Conservation (phyloP, 2,329 filamentous ascomycete species). For the Tricladium varicosporioides region DNA sequence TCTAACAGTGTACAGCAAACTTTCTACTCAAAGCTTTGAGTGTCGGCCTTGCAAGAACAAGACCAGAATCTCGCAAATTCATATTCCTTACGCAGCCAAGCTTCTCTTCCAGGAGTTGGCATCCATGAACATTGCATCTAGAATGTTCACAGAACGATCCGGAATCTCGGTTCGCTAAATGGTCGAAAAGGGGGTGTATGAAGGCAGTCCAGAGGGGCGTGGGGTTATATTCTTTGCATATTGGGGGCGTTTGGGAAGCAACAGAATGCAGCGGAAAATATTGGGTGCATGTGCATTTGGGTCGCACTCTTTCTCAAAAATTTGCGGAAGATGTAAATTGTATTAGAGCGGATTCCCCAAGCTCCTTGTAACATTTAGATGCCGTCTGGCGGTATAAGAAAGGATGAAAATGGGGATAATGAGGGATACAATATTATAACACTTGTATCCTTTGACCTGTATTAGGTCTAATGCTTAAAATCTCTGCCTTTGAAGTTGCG, state of each 20-base stretch:
- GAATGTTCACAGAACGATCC: conserved; percentile 90
- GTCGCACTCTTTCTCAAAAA: neutral
- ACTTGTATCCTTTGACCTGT: neutral
- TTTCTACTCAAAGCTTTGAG: conserved; percentile 94
- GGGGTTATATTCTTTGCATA: conserved; percentile 27
- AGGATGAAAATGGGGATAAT: conserved; percentile 2
- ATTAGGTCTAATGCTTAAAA: too few species aligned
- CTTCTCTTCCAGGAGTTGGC: conserved; percentile 97
- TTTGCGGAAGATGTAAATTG: conserved; percentile 4
- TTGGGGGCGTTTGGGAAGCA: conserved; percentile 29
- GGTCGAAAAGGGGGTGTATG: conserved; percentile 10
- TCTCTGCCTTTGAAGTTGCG: too few species aligned
- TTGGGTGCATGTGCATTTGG: conserved; percentile 15
- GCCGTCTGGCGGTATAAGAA: neutral
- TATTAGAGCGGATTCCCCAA: conserved; percentile 5
- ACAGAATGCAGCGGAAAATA: conserved; percentile 18
- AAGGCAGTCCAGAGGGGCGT: conserved; percentile 9
- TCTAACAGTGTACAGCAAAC: conserved; percentile 61
- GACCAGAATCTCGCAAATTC: conserved; percentile 95
- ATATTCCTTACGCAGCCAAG: conserved; percentile 97
- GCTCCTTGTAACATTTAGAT: conserved; percentile 19
- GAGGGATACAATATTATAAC: conserved; percentile 1
- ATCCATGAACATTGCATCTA: conserved; percentile 96
- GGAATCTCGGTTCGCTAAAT: conserved; percentile 67
- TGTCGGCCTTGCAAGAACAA: conserved; percentile 99